These are phyloP conservation scores for Shiraia sp. DNA, from an alignment of 2,329 filamentous ascomycete species.

Conservation along the genomic window DNA sequence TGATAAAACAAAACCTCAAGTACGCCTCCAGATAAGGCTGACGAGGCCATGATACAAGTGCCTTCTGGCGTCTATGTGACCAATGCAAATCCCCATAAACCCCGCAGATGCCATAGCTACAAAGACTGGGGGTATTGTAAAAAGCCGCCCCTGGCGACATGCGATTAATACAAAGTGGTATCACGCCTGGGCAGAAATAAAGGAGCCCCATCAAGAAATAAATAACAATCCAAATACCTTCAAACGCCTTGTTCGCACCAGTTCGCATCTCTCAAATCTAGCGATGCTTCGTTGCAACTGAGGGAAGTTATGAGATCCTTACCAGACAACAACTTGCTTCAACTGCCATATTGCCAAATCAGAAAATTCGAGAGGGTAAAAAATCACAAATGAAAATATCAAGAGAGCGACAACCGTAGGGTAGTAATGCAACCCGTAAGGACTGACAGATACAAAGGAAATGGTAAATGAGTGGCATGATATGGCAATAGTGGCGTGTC, in stretches of 20 bases:
- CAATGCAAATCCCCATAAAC: constrained; percentile 2
- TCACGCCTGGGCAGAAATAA: too few species aligned
- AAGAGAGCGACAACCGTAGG: constrained; percentile 34
- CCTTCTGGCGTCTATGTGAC: constrained; percentile 4
- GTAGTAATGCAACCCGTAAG: constrained; percentile 22
- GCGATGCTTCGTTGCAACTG: not conserved
- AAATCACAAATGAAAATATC: constrained; percentile 27
- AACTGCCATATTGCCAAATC: constrained; percentile 26
- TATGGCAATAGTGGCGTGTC: constrained; percentile 33
- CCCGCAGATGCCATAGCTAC: not conserved
- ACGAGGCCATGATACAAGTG: constrained; percentile 1
- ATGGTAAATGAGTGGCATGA: constrained; percentile 41
- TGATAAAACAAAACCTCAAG: not conserved
- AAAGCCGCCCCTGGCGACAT: constrained; percentile 19
- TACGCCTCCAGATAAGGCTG: not conserved
- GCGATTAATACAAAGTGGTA: constrained; percentile 33
- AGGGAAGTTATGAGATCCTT: not conserved
- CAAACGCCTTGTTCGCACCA: constrained; percentile 33
- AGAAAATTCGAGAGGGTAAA: constrained; percentile 16
- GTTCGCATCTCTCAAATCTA: too few species aligned
- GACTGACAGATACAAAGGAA: constrained; percentile 42
- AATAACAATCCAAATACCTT: constrained; percentile 11
- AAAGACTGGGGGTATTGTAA: constrained; percentile 22
- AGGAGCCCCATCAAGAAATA: too few species aligned
- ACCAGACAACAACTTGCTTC: not conserved